A percentile compares a stretch with the other conserved stretches of the same genome.
phyloP scores from a whole-genome alignment of 2,329 filamentous ascomycete genomes.

The Aspergillus transmontanensis region DNA sequence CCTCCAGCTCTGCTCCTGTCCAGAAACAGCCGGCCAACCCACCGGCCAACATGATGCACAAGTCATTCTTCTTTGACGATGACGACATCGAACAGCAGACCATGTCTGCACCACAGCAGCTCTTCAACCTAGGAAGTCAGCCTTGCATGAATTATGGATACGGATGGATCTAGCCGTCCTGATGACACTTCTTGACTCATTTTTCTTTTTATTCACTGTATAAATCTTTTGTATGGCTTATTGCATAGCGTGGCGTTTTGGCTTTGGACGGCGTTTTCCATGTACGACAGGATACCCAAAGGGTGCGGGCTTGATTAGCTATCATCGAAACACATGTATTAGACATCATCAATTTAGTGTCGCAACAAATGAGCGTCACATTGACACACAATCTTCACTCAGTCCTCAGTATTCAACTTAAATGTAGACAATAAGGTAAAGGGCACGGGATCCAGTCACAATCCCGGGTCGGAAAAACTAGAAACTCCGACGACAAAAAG shows the following conservation, averaged over 20 bases:
- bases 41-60: constrained; percentile 30
- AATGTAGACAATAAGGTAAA: background rate
- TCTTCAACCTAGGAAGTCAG: constrained; percentile 28
- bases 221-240: constrained; percentile 15
- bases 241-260: constrained; percentile 40
- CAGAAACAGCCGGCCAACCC: constrained; percentile 24
- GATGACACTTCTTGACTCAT: background rate
- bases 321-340: constrained; percentile 14
- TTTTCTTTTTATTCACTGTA: constrained; percentile 14
- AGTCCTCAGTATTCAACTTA: background rate
- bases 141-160: constrained; percentile 40
- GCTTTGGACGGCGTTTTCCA: constrained; percentile 24
- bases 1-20: background rate
- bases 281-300: constrained; percentile 31
- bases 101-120: constrained; percentile 27
- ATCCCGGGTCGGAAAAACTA: constrained; percentile 20
- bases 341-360: constrained; percentile 12
- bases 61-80: constrained; percentile 39
- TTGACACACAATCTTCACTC: background rate
- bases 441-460: background rate
- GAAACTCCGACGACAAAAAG: constrained; percentile 22
- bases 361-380: constrained; percentile 7
- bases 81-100: constrained; percentile 28
- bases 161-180: constrained; percentile 33
- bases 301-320: constrained; percentile 20